A percentile compares a stretch with the other conserved stretches of the same genome.
Evolutionary conservation across 2,329 filamentous ascomycete species (phyloP).

Genomic region (Coleophoma crateriformis): DNA sequence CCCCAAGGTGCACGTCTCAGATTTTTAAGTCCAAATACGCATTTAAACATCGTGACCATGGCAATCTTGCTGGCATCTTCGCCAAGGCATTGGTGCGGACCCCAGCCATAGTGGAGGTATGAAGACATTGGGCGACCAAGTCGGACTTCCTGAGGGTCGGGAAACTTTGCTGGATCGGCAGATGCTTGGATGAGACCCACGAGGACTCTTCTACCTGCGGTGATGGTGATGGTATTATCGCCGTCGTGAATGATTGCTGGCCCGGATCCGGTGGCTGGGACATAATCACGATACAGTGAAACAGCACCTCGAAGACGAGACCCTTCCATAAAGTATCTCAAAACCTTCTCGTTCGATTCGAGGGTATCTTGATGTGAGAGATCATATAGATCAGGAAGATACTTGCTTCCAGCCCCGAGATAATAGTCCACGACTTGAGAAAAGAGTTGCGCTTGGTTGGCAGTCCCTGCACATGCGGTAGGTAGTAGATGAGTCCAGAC

Average conservation of each 20-base stretch:
- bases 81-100: constrained; percentile 58
- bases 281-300: constrained; percentile 45
- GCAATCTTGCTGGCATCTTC: constrained; percentile 54
- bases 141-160: constrained; percentile 53
- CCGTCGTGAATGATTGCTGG: constrained; percentile 43
- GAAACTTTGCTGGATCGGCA: constrained; percentile 53
- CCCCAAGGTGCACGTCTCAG: constrained; percentile 15
- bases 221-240: constrained; percentile 36
- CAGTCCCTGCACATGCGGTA: constrained; percentile 59
- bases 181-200: constrained; percentile 54
- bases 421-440: constrained; percentile 71
- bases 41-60: constrained; percentile 40
- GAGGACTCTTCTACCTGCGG: constrained; percentile 57
- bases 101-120: constrained; percentile 61
- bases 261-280: constrained; percentile 25
- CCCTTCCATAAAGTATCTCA: constrained; percentile 65
- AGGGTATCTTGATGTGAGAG: constrained; percentile 49
- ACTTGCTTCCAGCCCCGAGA: constrained; percentile 48
- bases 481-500: constrained; percentile 42
- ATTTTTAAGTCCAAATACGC: constrained; percentile 16
- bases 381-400: constrained; percentile 55
- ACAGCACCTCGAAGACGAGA: constrained; percentile 61
- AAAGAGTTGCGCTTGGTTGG: constrained; percentile 68
- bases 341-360: constrained; percentile 56
- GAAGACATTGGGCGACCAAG: constrained; percentile 56